A percentile compares a stretch with the other conserved stretches of the same genome.
These are phyloP conservation scores for Rhodotorula sphaerocarpa DNA, from an alignment of 768 basidiomycete genomes.

Conservation along the genomic window DNA sequence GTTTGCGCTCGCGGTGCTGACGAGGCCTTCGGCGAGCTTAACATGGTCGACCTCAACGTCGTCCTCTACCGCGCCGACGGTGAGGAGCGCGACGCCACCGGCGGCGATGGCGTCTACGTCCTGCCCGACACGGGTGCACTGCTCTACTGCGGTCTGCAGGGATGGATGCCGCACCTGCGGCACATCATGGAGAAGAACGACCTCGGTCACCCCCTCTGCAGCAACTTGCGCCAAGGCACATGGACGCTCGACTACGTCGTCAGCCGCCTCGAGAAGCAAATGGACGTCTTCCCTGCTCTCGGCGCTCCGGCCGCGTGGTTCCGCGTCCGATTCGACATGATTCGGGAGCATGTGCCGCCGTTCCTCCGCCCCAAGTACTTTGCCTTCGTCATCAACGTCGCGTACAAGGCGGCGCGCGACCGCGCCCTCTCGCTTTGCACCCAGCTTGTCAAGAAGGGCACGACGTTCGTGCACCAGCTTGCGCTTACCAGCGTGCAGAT, in stretches of 20 bases:
- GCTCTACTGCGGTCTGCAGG: slow-evolving; percentile 88
- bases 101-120: slow-evolving; percentile 71
- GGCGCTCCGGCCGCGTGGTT: slow-evolving; percentile 71
- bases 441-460: slow-evolving; percentile 74
- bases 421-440: slow-evolving; percentile 79
- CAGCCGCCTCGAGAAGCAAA: slow-evolving; percentile 57
- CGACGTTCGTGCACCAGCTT: slow-evolving; percentile 80
- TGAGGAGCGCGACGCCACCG: slow-evolving; percentile 78
- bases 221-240: slow-evolving; percentile 71
- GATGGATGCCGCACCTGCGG: slow-evolving; percentile 86
- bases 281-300: slow-evolving; percentile 59
- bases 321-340: slow-evolving; percentile 71
- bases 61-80: slow-evolving; percentile 76
- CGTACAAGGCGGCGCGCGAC: slow-evolving; percentile 81
- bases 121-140: slow-evolving; percentile 66
- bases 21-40: slow-evolving; percentile 62
- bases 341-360: slow-evolving; percentile 64
- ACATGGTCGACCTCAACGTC: slow-evolving; percentile 80
- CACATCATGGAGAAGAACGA: slow-evolving; percentile 84
- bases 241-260: slow-evolving; percentile 91
- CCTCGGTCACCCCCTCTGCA: slow-evolving; percentile 82
- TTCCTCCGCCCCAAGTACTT: slow-evolving; percentile 96
- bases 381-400: slow-evolving; percentile 76
- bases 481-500: slow-evolving; percentile 63
- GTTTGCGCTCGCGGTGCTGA: slow-evolving; percentile 65